Evolutionary conservation across 2,329 filamentous ascomycete genomes (phyloP), one percentile per base, ranked within the genome.

Genomic region (Pyrenophora graminea): DNA sequence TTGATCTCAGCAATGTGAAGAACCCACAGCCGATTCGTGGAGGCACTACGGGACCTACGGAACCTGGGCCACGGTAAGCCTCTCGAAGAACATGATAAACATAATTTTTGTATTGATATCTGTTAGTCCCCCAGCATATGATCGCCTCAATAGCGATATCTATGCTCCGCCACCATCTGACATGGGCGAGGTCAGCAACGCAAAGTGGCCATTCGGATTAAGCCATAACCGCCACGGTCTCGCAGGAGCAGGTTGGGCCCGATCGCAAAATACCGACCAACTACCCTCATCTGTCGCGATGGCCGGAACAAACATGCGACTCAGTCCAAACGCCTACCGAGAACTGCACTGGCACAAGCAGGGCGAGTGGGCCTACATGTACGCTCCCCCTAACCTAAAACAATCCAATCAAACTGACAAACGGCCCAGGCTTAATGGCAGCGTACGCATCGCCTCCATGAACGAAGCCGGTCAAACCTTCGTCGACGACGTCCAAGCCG

Each of bases 281-380:
- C 56, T 77, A 1, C 74, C 75, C 0, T 59, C 74, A 23, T 71
- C 75, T 4, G 75, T 65, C 12, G 68, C 67, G 8, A 76, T 77
- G 72, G 75, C 75, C 7, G 75, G 75, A 32, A 73, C 76, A 0
- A 70, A 77, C 48, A 77, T 77, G 75, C 63, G 72, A 39, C 59
- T 73, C 1, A 66, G 66, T 21, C 70, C 73, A 0, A 56, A 81
- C 21, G 82, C 80, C 0, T 86, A 86, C 54, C 79, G 85, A 17
- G 84, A 87, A 64, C 71, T 87, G 18, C 85, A 88, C 58, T 88
- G 82, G 82, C 82, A 85, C 57, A 81, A 78, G 32, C 76, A 79
- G 33, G 77, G 72, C 40, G 74, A 83, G 58, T 83, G 80, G 80
- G 74, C 78, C 0, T 70, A 82, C 4, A 71, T 85, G 57, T 60